These are phyloP conservation scores for Moesziomyces sp. DNA, from an alignment of 1,284 basidiomycete genomes.

Conservation along the genomic window DNA sequence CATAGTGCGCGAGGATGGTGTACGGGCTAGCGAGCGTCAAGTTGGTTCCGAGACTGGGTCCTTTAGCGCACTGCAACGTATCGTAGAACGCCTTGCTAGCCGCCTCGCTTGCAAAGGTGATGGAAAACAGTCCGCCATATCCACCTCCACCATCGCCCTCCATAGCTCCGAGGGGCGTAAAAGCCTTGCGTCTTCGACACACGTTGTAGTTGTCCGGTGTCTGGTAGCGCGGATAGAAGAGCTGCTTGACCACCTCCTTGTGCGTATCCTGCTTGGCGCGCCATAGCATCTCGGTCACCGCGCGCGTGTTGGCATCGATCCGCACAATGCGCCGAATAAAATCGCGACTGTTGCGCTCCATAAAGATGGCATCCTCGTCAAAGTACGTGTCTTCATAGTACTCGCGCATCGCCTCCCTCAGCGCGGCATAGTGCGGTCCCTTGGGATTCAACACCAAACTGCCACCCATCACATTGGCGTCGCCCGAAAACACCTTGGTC, in stretches of 20 bases:
- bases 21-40: slow-evolving; percentile 95
- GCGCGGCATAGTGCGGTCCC: slow-evolving; percentile 75
- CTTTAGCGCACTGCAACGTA: slow-evolving; percentile 83
- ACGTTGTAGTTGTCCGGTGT: slow-evolving; percentile 79
- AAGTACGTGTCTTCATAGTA: slow-evolving; percentile 89
- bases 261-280: slow-evolving; percentile 22
- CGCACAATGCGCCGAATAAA: slow-evolving; percentile 80
- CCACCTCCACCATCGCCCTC: slow-evolving; percentile 69
- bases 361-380: slow-evolving; percentile 90
- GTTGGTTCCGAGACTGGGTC: slow-evolving; percentile 93
- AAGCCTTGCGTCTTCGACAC: slow-evolving; percentile 72
- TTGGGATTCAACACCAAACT: slow-evolving; percentile 77
- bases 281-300: slow-evolving; percentile 82
- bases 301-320: slow-evolving; percentile 86
- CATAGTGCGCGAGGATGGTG: slow-evolving; percentile 90
- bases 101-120: slow-evolving; percentile 80
- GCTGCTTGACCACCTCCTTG: slow-evolving; percentile 76
- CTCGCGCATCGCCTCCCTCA: slow-evolving; percentile 75
- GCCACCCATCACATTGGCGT: slow-evolving; percentile 97
- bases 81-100: slow-evolving; percentile 90
- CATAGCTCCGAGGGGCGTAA: slow-evolving; percentile 18
- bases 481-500: slow-evolving; percentile 94
- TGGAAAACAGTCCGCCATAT: slow-evolving; percentile 90
- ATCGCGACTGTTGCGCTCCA: slow-evolving; percentile 97
- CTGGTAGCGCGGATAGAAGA: slow-evolving; percentile 88